Evolutionary conservation across 805 yeast genomes (phyloP).

Genomic region (Metschnikowia peoriensis): DNA sequence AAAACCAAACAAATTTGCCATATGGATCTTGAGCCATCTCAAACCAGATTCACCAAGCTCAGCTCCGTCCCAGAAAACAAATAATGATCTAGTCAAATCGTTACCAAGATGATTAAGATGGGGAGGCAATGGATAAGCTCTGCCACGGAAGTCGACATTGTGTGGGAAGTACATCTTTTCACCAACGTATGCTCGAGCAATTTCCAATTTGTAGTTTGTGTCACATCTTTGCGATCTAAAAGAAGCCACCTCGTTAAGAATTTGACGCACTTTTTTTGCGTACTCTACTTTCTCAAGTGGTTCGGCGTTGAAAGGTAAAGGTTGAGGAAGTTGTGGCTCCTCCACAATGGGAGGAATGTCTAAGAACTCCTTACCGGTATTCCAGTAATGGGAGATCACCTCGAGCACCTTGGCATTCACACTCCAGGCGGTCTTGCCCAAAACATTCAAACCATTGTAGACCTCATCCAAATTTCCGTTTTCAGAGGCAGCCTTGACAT

Average conservation of each 20-base stretch:
- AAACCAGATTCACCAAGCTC: conserved; percentile 63
- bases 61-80: conserved; percentile 76
- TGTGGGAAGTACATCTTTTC: conserved; percentile 78
- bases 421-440: conserved; percentile 89
- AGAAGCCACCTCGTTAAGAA: conserved; percentile 60
- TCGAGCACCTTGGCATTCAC: conserved; percentile 71
- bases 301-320: conserved; percentile 65
- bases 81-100: conserved; percentile 70
- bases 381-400: conserved; percentile 79
- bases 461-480: conserved; percentile 63
- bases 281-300: conserved; percentile 70
- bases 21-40: conserved; percentile 72
- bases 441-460: conserved; percentile 55
- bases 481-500: conserved; percentile 79
- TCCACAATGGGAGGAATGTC: conserved; percentile 57
- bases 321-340: conserved; percentile 45
- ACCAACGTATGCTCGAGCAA: conserved; percentile 87
- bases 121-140: conserved; percentile 80
- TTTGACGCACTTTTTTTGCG: conserved; percentile 56
- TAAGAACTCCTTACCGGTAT: conserved; percentile 71
- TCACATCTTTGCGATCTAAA: conserved; percentile 90
- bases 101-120: conserved; percentile 80
- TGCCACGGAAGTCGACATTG: conserved; percentile 77
- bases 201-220: conserved; percentile 87
- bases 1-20: conserved; percentile 70